Base-by-base conservation (phyloP, 371 early-diverging fungal species). In the Rhizomucor pusillus region DNA sequence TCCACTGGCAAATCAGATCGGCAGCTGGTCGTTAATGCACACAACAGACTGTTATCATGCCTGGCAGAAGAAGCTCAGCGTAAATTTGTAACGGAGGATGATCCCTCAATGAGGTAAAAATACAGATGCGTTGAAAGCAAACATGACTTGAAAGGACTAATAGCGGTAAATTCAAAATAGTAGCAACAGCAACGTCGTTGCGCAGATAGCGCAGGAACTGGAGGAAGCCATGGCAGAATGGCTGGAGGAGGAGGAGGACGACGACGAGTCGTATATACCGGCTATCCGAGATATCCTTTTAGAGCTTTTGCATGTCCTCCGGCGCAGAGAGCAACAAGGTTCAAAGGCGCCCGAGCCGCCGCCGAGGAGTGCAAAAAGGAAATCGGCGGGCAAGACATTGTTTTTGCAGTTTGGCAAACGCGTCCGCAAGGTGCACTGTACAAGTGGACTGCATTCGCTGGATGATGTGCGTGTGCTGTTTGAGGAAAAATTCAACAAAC, bases 211-310 rank as follows among this genome's bases (percentile, higher is more conserved):
- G 11, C 43, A 22, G 23, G 25, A 37, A 9, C 41, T 52, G 6
- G 41, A 52, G 19, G 14, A 22, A 29, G 29, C 29, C 7, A 7
- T 29, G 29, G n/a, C n/a, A n/a, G n/a, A n/a, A n/a, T n/a, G n/a
- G n/a, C n/a, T n/a, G n/a, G n/a, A n/a, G n/a, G n/a, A n/a, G n/a
- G n/a, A n/a, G n/a, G n/a, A n/a, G n/a, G n/a, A n/a, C n/a, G n/a
- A n/a, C n/a, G n/a, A n/a, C n/a, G n/a, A n/a, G n/a, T n/a, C 29
- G 7, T 29, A 29, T 45, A 40, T 85, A 19, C 82, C 86, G 16
- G 54, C 63, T 3, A 83, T 85, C 43, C 75, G 78, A 33, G 79
- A 81, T 35, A 66, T 71, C 24, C 81, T 85, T 50, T 64, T 85
- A 36, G 62, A 56, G 34, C 56, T 85, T 19, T 54, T 85, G 10